Percentiles rank a stretch among this genome's conserved stretches.
Evolutionary conservation across 768 basidiomycete species (phyloP).

Genomic region (Naganishia friedmannii): DNA sequence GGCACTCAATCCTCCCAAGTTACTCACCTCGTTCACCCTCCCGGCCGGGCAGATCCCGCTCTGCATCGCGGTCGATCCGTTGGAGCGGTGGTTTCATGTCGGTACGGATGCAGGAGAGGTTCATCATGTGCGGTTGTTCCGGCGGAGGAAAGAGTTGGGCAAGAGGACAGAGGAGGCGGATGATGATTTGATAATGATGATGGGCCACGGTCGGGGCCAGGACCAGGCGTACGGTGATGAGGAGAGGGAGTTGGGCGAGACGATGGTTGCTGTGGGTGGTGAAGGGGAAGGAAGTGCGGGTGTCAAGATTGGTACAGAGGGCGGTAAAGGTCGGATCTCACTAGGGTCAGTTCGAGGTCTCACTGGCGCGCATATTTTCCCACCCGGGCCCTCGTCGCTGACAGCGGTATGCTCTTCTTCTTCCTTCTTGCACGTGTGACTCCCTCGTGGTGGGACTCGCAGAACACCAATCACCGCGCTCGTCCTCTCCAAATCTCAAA

Average conservation of each 20-base stretch:
- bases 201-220: not conserved
- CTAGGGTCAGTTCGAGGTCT: conserved; percentile 58
- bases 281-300: conserved; percentile 39
- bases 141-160: conserved; percentile 45
- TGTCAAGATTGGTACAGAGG: conserved; percentile 38
- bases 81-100: conserved; percentile 85
- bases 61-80: conserved; percentile 69
- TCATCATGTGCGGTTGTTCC: conserved; percentile 75
- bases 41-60: conserved; percentile 65
- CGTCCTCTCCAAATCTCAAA: conserved; percentile 71
- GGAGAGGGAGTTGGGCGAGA: conserved; percentile 5
- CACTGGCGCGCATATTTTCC: too few species aligned
- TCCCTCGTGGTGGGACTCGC: too few species aligned
- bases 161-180: conserved; percentile 22
- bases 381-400: too few species aligned
- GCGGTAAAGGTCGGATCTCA: conserved; percentile 55
- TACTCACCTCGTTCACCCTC: conserved; percentile 84
- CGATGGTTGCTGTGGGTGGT: conserved; percentile 35
- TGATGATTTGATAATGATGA: not conserved
- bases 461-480: conserved; percentile 73
- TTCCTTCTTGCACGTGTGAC: too few species aligned
- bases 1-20: conserved; percentile 59
- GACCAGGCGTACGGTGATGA: too few species aligned
- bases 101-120: conserved; percentile 71
- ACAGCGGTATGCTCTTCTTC: not conserved